Percentiles rank a stretch among this genome's conserved stretches.
These are phyloP conservation scores for Chlorokybus atmophyticus DNA, from an alignment of 139 green algal genomes.

Conservation along the genomic window DNA sequence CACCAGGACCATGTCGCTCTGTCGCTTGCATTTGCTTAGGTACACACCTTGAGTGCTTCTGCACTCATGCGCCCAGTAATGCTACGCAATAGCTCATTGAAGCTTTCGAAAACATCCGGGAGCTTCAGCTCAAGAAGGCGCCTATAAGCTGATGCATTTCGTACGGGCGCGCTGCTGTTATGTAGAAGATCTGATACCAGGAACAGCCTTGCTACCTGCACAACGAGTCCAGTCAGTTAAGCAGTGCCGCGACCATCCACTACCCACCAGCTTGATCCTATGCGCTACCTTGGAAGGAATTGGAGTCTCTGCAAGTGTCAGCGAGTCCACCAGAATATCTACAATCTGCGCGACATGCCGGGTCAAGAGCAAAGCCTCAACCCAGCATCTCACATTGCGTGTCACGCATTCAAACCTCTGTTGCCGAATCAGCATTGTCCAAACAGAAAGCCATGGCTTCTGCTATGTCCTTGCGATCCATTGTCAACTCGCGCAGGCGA, in stretches of 20 bases:
- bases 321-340: conserved; percentile 62
- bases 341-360: conserved; percentile 40
- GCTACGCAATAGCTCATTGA: conserved; percentile 18
- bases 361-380: not conserved
- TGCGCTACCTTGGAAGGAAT: conserved; percentile 71
- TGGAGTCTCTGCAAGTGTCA: conserved; percentile 74
- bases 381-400: not conserved
- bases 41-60: conserved; percentile 25
- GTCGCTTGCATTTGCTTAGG: too few species aligned
- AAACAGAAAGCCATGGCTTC: conserved; percentile 85
- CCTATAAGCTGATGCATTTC: conserved; percentile 74
- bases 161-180: conserved; percentile 73
- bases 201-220: conserved; percentile 54
- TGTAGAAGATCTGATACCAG: conserved; percentile 86
- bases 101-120: conserved; percentile 39
- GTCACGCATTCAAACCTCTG: conserved; percentile 33
- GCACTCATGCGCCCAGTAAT: conserved; percentile 23
- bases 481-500: conserved; percentile 63
- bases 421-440: conserved; percentile 66
- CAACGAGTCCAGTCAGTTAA: too few species aligned
- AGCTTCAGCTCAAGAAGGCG: conserved; percentile 56
- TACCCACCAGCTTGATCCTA: too few species aligned
- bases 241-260: too few species aligned
- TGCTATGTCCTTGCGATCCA: conserved; percentile 45
- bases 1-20: too few species aligned